These are phyloP conservation scores for Rhizopus delemar DNA, from an alignment of 371 early-diverging fungal species.

Conservation along the genomic window DNA sequence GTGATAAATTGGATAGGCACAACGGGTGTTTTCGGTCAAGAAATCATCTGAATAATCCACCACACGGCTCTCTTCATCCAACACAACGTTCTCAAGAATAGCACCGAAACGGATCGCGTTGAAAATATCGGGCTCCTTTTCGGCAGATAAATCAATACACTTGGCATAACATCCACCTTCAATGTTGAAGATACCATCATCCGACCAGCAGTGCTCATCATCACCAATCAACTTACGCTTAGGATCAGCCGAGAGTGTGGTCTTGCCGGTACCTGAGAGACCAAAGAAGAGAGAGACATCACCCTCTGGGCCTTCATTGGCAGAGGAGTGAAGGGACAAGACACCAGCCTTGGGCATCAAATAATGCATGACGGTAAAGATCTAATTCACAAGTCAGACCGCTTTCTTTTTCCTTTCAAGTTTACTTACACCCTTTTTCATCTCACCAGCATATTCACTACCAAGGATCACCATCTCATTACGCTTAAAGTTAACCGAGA, in stretches of 20 bases:
- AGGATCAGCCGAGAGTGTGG: slow-evolving; percentile 95
- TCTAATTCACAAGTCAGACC: slow-evolving; percentile 20
- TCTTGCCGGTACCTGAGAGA: slow-evolving; percentile 97
- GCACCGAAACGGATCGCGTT: slow-evolving; percentile 93
- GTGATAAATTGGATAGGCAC: slow-evolving; percentile 95
- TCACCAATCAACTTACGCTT: slow-evolving; percentile 94
- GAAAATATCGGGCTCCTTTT: slow-evolving; percentile 98
- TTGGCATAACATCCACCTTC: slow-evolving; percentile 99
- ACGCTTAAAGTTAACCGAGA: slow-evolving; percentile 88
- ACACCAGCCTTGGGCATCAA: slow-evolving; percentile 97
- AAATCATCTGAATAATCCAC: slow-evolving; percentile 85
- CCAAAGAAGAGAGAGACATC: slow-evolving; percentile 98
- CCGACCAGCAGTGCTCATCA: slow-evolving; percentile 98
- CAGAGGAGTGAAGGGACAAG: slow-evolving; percentile 94
- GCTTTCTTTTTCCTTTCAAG: background rate
- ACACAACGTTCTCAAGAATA: slow-evolving; percentile 94
- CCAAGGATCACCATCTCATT: slow-evolving; percentile 90
- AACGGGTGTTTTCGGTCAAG: slow-evolving; percentile 96
- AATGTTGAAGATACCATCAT: slow-evolving; percentile 95
- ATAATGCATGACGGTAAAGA: slow-evolving; percentile 98
- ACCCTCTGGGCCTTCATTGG: slow-evolving; percentile 89
- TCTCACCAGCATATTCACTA: slow-evolving; percentile 97
- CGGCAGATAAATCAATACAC: slow-evolving; percentile 89
- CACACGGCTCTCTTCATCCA: slow-evolving; percentile 76
- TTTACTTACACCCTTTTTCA: slow-evolving; percentile 92